Conservation (phyloP, 2,329 filamentous ascomycete species). For the Xylogone sp. region DNA sequence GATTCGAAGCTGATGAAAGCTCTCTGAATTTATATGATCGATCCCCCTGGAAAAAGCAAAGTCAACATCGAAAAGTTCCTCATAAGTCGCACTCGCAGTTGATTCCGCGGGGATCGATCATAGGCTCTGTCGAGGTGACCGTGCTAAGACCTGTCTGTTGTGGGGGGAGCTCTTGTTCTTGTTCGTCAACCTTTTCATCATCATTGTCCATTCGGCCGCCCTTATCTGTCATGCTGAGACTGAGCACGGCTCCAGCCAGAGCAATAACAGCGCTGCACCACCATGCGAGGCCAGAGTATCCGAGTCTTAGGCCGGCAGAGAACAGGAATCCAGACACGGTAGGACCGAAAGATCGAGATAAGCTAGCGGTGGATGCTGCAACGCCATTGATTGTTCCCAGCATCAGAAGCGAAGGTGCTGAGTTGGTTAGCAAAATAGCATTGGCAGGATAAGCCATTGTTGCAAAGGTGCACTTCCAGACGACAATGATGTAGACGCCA, state of each 20-base stretch:
- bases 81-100: neutral
- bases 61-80: neutral
- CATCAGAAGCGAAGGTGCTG: slow-evolving; percentile 76
- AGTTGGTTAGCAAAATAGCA: slow-evolving; percentile 84
- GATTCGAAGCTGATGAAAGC: no score
- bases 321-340: slow-evolving; percentile 85
- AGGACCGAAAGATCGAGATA: slow-evolving; percentile 84
- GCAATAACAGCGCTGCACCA: slow-evolving; percentile 83
- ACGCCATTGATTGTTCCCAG: slow-evolving; percentile 91
- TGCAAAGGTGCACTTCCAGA: slow-evolving; percentile 91
- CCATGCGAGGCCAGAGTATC: slow-evolving; percentile 88
- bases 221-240: slow-evolving; percentile 68
- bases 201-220: slow-evolving; percentile 25
- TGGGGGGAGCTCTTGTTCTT: slow-evolving; percentile 14
- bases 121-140: neutral
- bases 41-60: no score
- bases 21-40: no score
- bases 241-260: slow-evolving; percentile 68
- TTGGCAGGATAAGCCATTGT: slow-evolving; percentile 90
- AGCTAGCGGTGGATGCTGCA: slow-evolving; percentile 84
- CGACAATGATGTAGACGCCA: slow-evolving; percentile 72
- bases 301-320: slow-evolving; percentile 70
- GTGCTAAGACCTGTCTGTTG: neutral
- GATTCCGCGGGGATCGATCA: neutral
- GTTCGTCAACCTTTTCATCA: slow-evolving; percentile 24